phyloP scores from a whole-genome alignment of 495 filamentous ascomycete genomes.

The Cladorrhinum samala region DNA sequence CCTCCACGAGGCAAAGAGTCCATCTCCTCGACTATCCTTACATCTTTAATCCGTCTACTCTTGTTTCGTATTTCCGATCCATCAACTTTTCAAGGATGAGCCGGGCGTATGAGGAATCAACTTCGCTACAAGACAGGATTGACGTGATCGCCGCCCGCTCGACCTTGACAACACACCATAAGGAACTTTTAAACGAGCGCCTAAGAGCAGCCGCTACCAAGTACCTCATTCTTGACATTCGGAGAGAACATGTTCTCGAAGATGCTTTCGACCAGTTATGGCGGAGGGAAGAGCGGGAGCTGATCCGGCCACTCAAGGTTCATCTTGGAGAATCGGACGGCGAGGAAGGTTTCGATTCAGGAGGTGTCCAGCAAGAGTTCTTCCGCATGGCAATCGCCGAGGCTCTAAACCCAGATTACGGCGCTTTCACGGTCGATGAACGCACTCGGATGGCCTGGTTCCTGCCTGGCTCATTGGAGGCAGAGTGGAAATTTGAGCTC shows the following conservation, averaged over 20 bases:
- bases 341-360: constrained; percentile 87
- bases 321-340: constrained; percentile 72
- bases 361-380: constrained; percentile 93
- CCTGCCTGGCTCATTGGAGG: constrained; percentile 69
- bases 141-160: constrained; percentile 50
- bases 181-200: constrained; percentile 49
- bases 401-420: constrained; percentile 68
- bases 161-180: constrained; percentile 39
- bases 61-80: constrained; percentile 83
- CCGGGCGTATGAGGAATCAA: constrained; percentile 63
- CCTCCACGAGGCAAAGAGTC: constrained; percentile 52
- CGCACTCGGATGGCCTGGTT: constrained; percentile 80
- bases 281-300: constrained; percentile 73
- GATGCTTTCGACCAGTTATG: constrained; percentile 87
- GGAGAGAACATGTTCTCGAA: constrained; percentile 60
- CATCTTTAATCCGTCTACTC: constrained; percentile 63
- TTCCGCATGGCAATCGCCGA: constrained; percentile 77
- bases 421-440: constrained; percentile 66
- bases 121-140: constrained; percentile 55
- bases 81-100: constrained; percentile 83
- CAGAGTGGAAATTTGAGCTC: constrained; percentile 84
- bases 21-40: constrained; percentile 80
- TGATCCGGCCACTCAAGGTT: constrained; percentile 81
- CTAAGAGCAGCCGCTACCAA: constrained; percentile 59
- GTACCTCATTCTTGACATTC: constrained; percentile 72